phyloP scores from a whole-genome alignment of 352 stramenopile species.

The Phytopythium aichiense region DNA sequence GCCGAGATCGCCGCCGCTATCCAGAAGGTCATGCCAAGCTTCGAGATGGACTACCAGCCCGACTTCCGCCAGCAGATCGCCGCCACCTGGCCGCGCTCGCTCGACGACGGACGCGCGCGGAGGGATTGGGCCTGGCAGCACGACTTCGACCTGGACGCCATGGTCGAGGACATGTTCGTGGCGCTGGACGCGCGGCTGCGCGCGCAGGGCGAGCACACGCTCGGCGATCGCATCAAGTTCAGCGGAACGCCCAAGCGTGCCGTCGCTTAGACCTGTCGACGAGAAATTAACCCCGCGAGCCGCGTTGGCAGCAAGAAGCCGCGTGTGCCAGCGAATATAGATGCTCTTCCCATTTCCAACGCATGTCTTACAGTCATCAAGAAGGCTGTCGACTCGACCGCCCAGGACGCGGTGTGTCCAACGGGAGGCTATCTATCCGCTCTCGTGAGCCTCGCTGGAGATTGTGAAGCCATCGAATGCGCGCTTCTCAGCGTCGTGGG shows the following conservation, averaged over 20 bases:
- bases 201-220: conserved; percentile 2
- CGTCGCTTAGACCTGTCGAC: not conserved
- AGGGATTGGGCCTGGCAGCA: conserved; percentile 89
- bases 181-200: conserved; percentile 77
- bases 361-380: no score
- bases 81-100: conserved; percentile 85
- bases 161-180: conserved; percentile 89
- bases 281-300: not conserved
- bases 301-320: not conserved
- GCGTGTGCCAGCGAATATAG: not conserved
- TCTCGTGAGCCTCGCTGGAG: not conserved
- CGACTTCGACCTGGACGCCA: conserved; percentile 85
- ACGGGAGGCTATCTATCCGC: not conserved
- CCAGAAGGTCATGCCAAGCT: conserved; percentile 81
- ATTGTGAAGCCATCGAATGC: not conserved
- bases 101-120: conserved; percentile 81
- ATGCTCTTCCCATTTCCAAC: not conserved
- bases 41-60: conserved; percentile 85
- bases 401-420: not conserved
- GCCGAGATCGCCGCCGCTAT: conserved; percentile 83
- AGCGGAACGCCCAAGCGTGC: not conserved
- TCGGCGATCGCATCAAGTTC: conserved; percentile 4
- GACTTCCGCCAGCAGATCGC: conserved; percentile 91
- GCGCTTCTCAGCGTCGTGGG: no score
- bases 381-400: no score